Evolutionary conservation across 2,329 filamentous ascomycete genomes (phyloP).

Genomic region (Scytalidium sp.): DNA sequence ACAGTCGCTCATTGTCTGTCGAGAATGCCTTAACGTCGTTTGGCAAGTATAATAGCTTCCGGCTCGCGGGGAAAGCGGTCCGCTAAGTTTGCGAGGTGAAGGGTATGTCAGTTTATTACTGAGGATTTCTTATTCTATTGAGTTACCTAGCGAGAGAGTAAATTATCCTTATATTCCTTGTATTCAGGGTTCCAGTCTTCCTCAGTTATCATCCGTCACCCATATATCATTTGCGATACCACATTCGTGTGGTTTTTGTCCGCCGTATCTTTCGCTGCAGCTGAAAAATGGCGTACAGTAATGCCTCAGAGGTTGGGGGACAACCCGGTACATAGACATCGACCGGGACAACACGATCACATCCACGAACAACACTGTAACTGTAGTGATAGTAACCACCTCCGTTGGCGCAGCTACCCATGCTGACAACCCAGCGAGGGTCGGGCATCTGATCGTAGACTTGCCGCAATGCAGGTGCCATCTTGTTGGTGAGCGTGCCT

Average conservation of each 20-base stretch:
- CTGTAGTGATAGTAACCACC: constrained; percentile 87
- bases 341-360: constrained; percentile 74
- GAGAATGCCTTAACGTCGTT: too few relatives aligned
- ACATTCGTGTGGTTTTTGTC: constrained; percentile 50
- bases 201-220: too few relatives aligned
- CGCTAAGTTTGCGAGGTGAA: too few relatives aligned
- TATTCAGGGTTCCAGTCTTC: too few relatives aligned
- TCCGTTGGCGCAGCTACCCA: constrained; percentile 83
- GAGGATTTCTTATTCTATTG: too few relatives aligned
- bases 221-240: constrained; percentile 60
- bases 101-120: too few relatives aligned
- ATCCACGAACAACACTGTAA: constrained; percentile 73
- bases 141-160: too few relatives aligned
- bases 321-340: constrained; percentile 80
- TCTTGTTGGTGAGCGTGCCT: constrained; percentile 92
- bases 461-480: constrained; percentile 86
- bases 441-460: constrained; percentile 97
- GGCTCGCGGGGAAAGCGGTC: too few relatives aligned
- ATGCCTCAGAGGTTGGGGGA: constrained; percentile 58
- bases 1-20: too few relatives aligned
- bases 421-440: constrained; percentile 78
- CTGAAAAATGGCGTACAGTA: constrained; percentile 68
- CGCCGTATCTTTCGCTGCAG: constrained; percentile 62
- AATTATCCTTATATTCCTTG: too few relatives aligned
- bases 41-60: too few relatives aligned